A percentile compares a stretch with the other conserved stretches of the same genome.
phyloP scores from a whole-genome alignment of 805 yeast genomes.

The Candida endomychidarum region DNA sequence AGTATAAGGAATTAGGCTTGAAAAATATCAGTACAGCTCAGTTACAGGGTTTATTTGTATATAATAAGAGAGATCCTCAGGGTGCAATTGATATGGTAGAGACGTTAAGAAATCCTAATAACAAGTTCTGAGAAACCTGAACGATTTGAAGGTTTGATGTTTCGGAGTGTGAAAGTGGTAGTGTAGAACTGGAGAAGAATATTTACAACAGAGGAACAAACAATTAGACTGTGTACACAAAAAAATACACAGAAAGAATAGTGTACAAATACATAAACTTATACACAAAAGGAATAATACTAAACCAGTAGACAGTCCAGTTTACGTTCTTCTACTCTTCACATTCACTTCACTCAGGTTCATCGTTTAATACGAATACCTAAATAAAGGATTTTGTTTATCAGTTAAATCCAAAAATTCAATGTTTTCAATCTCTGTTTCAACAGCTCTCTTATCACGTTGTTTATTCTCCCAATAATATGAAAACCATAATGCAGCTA shows the following conservation, averaged over 20 bases:
- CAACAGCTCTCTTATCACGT: conserved; percentile 26
- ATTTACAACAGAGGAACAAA: too few relatives aligned
- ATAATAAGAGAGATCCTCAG: conserved; percentile 79
- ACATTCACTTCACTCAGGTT: too few relatives aligned
- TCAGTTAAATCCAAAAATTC: conserved; percentile 57
- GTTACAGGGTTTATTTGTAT: conserved; percentile 91
- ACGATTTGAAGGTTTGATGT: too few relatives aligned
- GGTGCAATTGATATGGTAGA: conserved; percentile 69
- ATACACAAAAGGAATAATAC: too few relatives aligned
- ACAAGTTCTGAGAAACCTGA: neutral
- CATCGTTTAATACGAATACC: conserved; percentile 32
- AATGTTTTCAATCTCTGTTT: conserved; percentile 33
- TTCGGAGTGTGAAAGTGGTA: too few relatives aligned
- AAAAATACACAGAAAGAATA: too few relatives aligned
- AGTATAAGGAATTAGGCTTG: conserved; percentile 47
- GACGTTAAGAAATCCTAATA: conserved; percentile 26
- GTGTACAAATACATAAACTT: too few relatives aligned
- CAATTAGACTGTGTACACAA: too few relatives aligned
- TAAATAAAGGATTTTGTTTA: conserved; percentile 51
- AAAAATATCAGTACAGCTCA: conserved; percentile 81
- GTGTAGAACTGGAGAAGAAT: too few relatives aligned
- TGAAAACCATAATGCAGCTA: conserved; percentile 25
- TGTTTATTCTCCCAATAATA: conserved; percentile 37
- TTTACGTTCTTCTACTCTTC: too few relatives aligned
- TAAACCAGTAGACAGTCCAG: too few relatives aligned